Evolutionary conservation across 2,329 filamentous ascomycete species (phyloP), one percentile per base, ranked within the genome.

Genomic region (Aspergillus arachidicola): DNA sequence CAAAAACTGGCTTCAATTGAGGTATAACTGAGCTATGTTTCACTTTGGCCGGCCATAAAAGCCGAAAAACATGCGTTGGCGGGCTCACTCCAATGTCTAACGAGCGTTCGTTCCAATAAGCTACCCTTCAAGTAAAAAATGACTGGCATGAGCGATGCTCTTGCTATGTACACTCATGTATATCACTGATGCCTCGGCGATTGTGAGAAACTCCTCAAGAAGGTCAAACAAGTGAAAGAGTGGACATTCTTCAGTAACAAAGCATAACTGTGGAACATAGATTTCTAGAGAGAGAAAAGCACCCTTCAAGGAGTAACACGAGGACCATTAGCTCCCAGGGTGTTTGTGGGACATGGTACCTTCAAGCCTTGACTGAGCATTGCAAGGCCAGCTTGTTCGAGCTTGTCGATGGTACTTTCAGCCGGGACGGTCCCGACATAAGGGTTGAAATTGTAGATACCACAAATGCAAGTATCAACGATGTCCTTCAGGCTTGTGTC

Each of bases 391-490:
- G 69, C 75, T 2, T 76, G 69, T 55, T 73, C 72, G 1, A 82
- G 76, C 56, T 72, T 68, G 60, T 82, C 80, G 34, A 77, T 65
- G 4, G 63, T 64, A 23, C 64, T 36, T 57, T 70, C 69, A 16
- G 72, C 68, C 28, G 84, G 83, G 3, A 86, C 74, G 1, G 78
- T 82, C 16, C 84, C 84, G 0, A 85, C 83, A 64, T 84, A 86
- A 16, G 83, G 80, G 62, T 87, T 87, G 76, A 83, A 86, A 73
- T 86, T 86, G 76, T 86, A 86, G 56, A 86, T 76, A 4, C 84
- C 73, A 50, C 71, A 86, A 21, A 80, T 72, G 68, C 85, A 87
- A 19, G 74, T 74, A 48, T 82, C 74, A 1, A 78, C 75, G 43
- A 87, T 81, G 45, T 85, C 79, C 73, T 83, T 84, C n/a, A 82